Conservation (phyloP, 176 grass and related monocot species). For the Raddia distichophylla region DNA sequence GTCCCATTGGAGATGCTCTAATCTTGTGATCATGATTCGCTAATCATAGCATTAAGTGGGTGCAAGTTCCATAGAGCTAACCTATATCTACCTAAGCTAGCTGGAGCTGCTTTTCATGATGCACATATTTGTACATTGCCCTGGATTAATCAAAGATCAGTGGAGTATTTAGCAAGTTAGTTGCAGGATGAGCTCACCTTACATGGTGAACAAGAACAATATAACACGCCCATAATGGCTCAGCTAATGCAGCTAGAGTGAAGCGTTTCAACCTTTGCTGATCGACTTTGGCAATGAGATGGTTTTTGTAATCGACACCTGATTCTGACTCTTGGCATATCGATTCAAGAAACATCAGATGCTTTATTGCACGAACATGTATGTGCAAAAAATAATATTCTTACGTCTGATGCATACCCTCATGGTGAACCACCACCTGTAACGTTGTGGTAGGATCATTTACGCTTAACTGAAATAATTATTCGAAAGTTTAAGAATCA, state of each 20-base stretch:
- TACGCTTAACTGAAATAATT: background rate
- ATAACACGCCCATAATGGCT: background rate
- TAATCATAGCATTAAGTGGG: slow-evolving; percentile 15
- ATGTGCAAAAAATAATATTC: background rate
- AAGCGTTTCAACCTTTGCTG: background rate
- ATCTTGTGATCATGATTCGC: slow-evolving; percentile 31
- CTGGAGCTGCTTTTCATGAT: background rate
- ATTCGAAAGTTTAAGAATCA: slow-evolving; percentile 8
- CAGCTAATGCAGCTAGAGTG: background rate
- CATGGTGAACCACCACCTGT: background rate
- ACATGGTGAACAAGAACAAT: background rate
- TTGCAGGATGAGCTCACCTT: background rate
- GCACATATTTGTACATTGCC: slow-evolving; percentile 10
- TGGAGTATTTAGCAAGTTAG: background rate
- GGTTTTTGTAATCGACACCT: background rate
- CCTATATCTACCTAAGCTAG: background rate
- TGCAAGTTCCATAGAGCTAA: background rate
- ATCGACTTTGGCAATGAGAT: background rate
- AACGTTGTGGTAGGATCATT: too few species aligned
- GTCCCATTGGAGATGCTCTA: too few species aligned
- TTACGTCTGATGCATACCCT: background rate
- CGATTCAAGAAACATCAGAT: background rate
- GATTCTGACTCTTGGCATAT: background rate
- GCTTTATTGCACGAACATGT: too few species aligned
- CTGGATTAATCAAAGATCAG: background rate